Conservation (phyloP, 495 filamentous ascomycete species). For the Melanomma pulvis-pyrius region DNA sequence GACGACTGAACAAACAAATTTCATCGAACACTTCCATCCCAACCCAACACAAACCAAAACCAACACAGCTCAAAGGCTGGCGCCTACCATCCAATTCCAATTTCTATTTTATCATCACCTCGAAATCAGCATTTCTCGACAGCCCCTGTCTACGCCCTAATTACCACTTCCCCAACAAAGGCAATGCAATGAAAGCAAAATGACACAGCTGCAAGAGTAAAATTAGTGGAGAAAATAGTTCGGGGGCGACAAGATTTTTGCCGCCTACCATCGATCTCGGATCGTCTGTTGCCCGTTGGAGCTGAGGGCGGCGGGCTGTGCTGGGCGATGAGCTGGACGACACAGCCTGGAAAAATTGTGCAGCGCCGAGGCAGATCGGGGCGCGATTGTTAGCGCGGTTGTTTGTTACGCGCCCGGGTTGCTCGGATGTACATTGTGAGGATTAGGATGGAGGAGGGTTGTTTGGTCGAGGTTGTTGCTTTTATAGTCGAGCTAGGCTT, state of each 20-base stretch:
- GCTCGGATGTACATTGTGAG: too few relatives aligned
- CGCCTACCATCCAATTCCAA: background rate
- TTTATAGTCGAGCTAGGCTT: too few relatives aligned
- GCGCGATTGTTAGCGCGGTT: too few relatives aligned
- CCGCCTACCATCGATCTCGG: background rate
- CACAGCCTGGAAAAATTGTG: background rate
- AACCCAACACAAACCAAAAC: background rate
- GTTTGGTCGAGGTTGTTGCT: too few relatives aligned
- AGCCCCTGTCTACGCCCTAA: background rate
- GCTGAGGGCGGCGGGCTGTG: too few relatives aligned
- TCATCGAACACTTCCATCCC: too few relatives aligned
- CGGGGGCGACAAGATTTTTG: background rate
- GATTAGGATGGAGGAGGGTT: too few relatives aligned
- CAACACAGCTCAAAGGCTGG: too few relatives aligned
- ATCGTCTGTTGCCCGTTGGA: background rate
- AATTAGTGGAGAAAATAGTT: background rate
- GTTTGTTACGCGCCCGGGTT: too few relatives aligned
- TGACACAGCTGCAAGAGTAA: too few relatives aligned
- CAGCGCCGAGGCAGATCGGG: background rate
- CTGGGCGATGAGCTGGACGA: background rate
- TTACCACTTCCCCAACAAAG: background rate
- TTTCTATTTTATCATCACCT: too few relatives aligned
- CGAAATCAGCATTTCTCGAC: background rate
- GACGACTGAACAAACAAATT: constrained; percentile 9
- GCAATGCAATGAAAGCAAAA: background rate